Percentiles rank a stretch among this genome's conserved stretches.
phyloP scores from a whole-genome alignment of 179 eudicot species.

The Silene vulgaris region DNA sequence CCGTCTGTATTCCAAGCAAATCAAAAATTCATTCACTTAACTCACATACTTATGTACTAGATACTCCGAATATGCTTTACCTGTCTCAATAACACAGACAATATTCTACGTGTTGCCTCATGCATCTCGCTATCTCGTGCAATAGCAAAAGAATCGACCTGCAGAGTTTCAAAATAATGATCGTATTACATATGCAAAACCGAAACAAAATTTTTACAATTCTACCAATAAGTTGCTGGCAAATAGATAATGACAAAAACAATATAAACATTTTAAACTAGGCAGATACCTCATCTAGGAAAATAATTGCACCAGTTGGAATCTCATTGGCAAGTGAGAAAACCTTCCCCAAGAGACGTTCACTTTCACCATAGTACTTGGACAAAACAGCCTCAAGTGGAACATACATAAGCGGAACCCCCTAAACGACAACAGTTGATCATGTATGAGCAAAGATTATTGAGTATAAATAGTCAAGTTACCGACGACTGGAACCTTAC shows the following conservation, averaged over 20 bases:
- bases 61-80: constrained; percentile 30
- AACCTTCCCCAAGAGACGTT: constrained; percentile 81
- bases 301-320: constrained; percentile 83
- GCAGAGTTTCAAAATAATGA: constrained; percentile 18
- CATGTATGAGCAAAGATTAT: background rate
- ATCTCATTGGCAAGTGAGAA: constrained; percentile 92
- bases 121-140: constrained; percentile 93
- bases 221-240: background rate
- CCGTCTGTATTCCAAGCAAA: constrained; percentile 2
- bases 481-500: background rate
- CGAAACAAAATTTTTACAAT: background rate
- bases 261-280: too few species aligned
- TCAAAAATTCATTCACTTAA: background rate
- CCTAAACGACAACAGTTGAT: constrained; percentile 35
- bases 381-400: constrained; percentile 90
- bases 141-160: constrained; percentile 97
- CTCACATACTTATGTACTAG: background rate
- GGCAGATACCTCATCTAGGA: constrained; percentile 80
- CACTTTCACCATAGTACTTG: constrained; percentile 95
- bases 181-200: constrained; percentile 5
- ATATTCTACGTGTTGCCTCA: constrained; percentile 87
- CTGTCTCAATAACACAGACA: constrained; percentile 89
- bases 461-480: background rate
- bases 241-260: background rate
- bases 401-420: constrained; percentile 83